A percentile compares a stretch with the other conserved stretches of the same genome.
Conservation (phyloP, 2,329 filamentous ascomycete species). For the Leptographium wingfieldii region DNA sequence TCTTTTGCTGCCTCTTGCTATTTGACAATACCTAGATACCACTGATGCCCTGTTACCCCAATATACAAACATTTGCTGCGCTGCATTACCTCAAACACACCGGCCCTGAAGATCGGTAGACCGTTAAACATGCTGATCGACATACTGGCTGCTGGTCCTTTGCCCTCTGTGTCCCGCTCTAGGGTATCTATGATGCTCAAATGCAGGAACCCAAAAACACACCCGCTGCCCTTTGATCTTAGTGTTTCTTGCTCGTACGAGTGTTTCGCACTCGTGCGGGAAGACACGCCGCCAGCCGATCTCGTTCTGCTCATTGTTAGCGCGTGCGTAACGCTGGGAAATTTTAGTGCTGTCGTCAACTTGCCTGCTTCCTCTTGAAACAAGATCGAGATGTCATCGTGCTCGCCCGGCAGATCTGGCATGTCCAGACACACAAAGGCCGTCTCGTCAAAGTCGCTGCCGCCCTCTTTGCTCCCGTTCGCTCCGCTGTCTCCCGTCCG, state of each 20-base stretch:
- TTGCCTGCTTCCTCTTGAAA: conserved; percentile 71
- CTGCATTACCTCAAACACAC: background rate
- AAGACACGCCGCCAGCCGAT: conserved; percentile 36
- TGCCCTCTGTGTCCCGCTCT: background rate
- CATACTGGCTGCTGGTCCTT: background rate
- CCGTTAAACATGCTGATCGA: too few relatives aligned
- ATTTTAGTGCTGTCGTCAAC: conserved; percentile 19
- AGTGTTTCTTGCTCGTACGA: conserved; percentile 11
- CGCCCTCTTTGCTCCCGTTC: conserved; percentile 25
- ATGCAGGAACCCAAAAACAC: background rate
- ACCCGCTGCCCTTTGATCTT: background rate
- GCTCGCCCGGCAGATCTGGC: conserved; percentile 80
- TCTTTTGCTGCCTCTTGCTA: background rate
- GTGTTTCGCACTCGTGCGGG: conserved; percentile 45
- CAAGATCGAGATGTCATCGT: conserved; percentile 77
- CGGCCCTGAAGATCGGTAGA: too few relatives aligned
- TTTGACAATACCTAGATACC: background rate
- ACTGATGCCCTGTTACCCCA: background rate
- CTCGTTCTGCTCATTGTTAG: conserved; percentile 32
- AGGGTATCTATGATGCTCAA: background rate
- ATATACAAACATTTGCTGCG: background rate
- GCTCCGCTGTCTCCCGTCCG: conserved; percentile 18
- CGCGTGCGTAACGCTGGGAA: background rate
- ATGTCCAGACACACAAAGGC: conserved; percentile 76
- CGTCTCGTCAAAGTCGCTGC: conserved; percentile 28